These are phyloP conservation scores for Chaetoceros muelleri DNA, from an alignment of 108 stramenopile genomes.

Conservation along the genomic window DNA sequence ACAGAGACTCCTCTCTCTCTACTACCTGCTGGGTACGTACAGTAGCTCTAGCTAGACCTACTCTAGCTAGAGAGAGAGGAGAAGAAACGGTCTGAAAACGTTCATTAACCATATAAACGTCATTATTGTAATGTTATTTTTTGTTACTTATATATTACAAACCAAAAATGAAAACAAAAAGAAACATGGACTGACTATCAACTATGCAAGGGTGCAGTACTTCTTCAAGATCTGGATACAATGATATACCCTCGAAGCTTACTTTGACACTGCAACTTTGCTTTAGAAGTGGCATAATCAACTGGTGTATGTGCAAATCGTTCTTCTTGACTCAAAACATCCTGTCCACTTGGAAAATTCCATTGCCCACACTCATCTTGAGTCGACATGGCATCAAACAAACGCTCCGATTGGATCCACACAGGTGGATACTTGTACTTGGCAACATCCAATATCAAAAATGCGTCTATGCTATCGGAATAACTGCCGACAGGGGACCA, in stretches of 20 bases:
- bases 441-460: slow-evolving; percentile 93
- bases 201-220: no score
- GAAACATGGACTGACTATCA: no score
- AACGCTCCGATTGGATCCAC: slow-evolving; percentile 69
- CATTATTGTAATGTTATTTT: no score
- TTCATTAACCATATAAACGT: no score
- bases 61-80: no score
- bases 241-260: slow-evolving; percentile 48
- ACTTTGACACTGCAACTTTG: slow-evolving; percentile 30
- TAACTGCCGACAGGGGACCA: slow-evolving; percentile 88
- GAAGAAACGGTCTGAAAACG: no score
- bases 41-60: no score
- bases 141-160: no score
- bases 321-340: slow-evolving; percentile 7
- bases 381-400: slow-evolving; percentile 59
- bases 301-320: not conserved
- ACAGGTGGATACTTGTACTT: slow-evolving; percentile 96
- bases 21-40: no score
- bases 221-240: slow-evolving; percentile 1
- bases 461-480: slow-evolving; percentile 52
- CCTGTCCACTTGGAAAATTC: slow-evolving; percentile 27
- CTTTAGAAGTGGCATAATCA: not conserved
- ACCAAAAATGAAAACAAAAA: no score
- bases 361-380: slow-evolving; percentile 52
- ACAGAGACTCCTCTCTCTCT: no score